phyloP scores from a whole-genome alignment of 805 yeast species.

The Metschnikowia lachancei region DNA sequence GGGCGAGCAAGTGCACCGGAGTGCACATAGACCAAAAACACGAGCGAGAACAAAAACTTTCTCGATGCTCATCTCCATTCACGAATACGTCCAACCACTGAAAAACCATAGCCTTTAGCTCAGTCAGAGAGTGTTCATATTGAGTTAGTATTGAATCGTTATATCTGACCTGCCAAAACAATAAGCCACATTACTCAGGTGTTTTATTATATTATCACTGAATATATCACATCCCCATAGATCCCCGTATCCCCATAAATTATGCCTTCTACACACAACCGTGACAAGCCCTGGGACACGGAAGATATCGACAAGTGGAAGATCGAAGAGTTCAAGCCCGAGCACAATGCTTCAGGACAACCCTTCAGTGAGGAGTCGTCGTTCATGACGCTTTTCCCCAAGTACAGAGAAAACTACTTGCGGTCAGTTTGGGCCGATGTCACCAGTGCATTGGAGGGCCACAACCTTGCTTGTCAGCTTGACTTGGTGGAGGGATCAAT shows the following conservation, averaged over 20 bases:
- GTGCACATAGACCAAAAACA: neutral
- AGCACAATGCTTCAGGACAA: constrained; percentile 80
- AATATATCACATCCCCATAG: neutral
- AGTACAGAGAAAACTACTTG: constrained; percentile 88
- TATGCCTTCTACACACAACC: constrained; percentile 92
- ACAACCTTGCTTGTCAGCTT: constrained; percentile 76
- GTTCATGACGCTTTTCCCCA: constrained; percentile 92
- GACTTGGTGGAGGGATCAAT: constrained; percentile 95
- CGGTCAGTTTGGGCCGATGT: constrained; percentile 93
- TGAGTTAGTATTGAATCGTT: too few relatives aligned
- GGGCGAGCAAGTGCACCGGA: neutral
- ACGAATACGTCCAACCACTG: neutral
- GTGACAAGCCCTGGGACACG: constrained; percentile 98
- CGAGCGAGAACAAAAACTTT: constrained; percentile 4
- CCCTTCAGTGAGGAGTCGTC: constrained; percentile 96
- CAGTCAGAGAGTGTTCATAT: too few relatives aligned
- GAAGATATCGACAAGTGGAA: constrained; percentile 93
- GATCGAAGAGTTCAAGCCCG: constrained; percentile 82
- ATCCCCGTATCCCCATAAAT: too few relatives aligned
- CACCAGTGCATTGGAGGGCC: constrained; percentile 69
- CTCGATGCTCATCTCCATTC: constrained; percentile 11
- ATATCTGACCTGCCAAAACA: too few relatives aligned
- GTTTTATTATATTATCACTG: too few relatives aligned
- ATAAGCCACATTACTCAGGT: too few relatives aligned
- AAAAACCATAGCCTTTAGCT: neutral